These are phyloP conservation scores for Emergomyces orientalis DNA, from an alignment of 2,329 filamentous ascomycete genomes.

Conservation along the genomic window DNA sequence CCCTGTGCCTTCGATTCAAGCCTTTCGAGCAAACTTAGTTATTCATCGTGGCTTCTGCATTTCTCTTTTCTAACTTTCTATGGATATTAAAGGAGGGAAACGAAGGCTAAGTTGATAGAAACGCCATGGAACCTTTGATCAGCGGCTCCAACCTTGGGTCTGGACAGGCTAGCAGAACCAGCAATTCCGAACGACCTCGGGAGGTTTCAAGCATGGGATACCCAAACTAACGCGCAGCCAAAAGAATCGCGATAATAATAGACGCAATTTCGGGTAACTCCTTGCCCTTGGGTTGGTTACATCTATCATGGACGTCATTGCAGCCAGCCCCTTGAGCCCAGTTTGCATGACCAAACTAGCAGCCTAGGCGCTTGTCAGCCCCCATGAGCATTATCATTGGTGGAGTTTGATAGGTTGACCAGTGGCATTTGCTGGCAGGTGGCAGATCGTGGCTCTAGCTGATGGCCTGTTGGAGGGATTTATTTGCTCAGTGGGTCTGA, in stretches of 20 bases:
- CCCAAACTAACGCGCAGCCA: background rate
- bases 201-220: background rate
- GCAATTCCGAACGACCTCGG: background rate
- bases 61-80: background rate
- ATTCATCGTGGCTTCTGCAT: no score
- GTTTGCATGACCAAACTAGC: background rate
- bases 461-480: background rate
- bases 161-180: background rate
- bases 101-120: slow-evolving; percentile 1
- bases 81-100: background rate
- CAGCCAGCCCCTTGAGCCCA: background rate
- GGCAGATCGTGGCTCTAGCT: slow-evolving; percentile 4
- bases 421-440: background rate
- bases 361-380: background rate
- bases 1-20: background rate
- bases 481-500: background rate
- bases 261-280: background rate
- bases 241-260: background rate
- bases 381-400: slow-evolving; percentile 1
- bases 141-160: background rate
- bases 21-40: background rate
- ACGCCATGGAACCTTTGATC: slow-evolving; percentile 4
- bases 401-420: background rate
- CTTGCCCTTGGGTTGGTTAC: background rate
- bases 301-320: slow-evolving; percentile 5